These are phyloP conservation scores for Euptelea pleiosperma DNA, from an alignment of 164 flowering plant species.

Conservation along the genomic window DNA sequence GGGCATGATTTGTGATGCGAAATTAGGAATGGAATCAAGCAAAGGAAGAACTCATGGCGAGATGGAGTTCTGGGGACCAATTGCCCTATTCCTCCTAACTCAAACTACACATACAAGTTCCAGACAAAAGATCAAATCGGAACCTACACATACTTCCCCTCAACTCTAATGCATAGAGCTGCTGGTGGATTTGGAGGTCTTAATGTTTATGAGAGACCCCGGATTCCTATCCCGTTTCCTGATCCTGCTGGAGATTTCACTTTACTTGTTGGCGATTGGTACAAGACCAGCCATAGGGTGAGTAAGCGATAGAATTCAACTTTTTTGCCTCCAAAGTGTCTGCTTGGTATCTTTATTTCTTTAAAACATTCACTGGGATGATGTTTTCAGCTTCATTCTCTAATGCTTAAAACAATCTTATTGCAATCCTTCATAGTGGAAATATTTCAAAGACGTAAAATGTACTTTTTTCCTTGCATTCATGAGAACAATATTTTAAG, in stretches of 20 bases:
- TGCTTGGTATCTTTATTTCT: too few species aligned
- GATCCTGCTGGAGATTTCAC: constrained; percentile 58
- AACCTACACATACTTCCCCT: constrained; percentile 63
- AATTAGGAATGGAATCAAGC: constrained; percentile 82
- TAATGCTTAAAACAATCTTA: too few species aligned
- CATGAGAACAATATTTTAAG: too few species aligned
- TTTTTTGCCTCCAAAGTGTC: not conserved
- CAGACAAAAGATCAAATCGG: constrained; percentile 92
- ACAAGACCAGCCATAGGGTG: constrained; percentile 71
- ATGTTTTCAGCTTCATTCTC: too few species aligned
- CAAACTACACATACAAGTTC: constrained; percentile 73
- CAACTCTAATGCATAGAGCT: constrained; percentile 68
- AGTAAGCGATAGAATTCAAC: not conserved
- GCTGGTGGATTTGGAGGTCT: constrained; percentile 80
- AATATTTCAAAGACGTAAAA: too few species aligned
- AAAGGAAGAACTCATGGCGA: constrained; percentile 94
- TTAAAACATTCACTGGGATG: not conserved
- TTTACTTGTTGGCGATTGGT: constrained; percentile 83
- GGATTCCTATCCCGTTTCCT: constrained; percentile 68
- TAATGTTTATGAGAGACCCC: constrained; percentile 51
- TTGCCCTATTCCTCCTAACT: constrained; percentile 78
- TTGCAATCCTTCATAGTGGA: too few species aligned
- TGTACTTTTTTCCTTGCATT: too few species aligned
- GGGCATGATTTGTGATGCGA: not conserved
- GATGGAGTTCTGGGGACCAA: constrained; percentile 93